Base-by-base conservation (phyloP, 805 yeast species). In the Teunomyces panamensis region DNA sequence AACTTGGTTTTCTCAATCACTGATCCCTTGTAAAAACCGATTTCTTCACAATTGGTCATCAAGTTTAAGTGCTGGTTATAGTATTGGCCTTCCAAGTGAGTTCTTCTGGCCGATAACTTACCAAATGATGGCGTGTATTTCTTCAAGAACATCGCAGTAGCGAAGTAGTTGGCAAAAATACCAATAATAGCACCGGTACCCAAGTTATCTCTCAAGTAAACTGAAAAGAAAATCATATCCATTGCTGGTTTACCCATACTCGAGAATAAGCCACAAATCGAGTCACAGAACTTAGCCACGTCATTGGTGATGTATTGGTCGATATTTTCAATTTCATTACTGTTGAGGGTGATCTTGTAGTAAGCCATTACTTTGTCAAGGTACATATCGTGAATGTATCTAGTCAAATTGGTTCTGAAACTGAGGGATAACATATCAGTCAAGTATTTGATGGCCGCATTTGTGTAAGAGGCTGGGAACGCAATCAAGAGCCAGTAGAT, bases 1-100 rank as follows among this genome's bases (percentile, higher is more conserved):
- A 90, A 80, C 58, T 87, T 87, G 7, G 67, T 59, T 59, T 84
- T 85, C 65, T 91, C 97, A 49, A 90, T 79, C 9, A 75, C 71
- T 0, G 92, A 84, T 16, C 98, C 98, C 61, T 90, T 90, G 64
- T 90, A 91, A 61, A 91, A 91, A 0, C 96, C 95, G 57, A 91
- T 89, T 63, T 91, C 97, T 68, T 91, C 98, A 59, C 90, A 85
- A 59, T 91, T 91, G 49, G 85, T 85, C 60, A 89, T 89, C 63
- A 91, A 75, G 59, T 88, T 87, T 58, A 89, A 71, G 62, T 91
- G 96, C 56, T 87, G 85, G 56, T 87, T 89, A 64, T 90, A 87
- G 63, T 88, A 91, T 48, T 86, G 85, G 42, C 97, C 97, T 69
- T 91, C 97, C 29, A 90, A 77, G 44, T 81, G 81, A 9, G 96